These are phyloP conservation scores for Aspergillus sp. DNA, from an alignment of 2,329 filamentous ascomycete genomes.

Conservation along the genomic window DNA sequence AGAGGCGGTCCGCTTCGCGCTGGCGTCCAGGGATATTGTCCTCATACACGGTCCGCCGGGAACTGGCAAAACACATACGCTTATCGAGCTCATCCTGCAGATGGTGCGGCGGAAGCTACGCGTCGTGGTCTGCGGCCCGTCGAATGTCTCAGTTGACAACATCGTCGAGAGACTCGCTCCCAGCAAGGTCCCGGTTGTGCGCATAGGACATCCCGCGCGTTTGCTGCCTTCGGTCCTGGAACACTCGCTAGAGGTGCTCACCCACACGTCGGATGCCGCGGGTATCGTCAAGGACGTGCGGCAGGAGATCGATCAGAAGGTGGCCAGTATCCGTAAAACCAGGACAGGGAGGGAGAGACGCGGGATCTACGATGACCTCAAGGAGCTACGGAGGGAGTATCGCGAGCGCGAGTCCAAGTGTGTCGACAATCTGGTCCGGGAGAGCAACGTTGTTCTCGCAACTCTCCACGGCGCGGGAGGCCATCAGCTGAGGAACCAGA, in stretches of 20 bases:
- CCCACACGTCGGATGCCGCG: constrained; percentile 80
- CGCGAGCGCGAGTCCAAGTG: constrained; percentile 75
- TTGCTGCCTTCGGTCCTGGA: constrained; percentile 78
- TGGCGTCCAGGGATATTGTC: constrained; percentile 71
- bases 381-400: constrained; percentile 78
- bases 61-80: constrained; percentile 91
- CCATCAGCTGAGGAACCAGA: constrained; percentile 65
- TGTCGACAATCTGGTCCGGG: constrained; percentile 62
- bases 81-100: constrained; percentile 93
- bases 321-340: constrained; percentile 79
- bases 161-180: constrained; percentile 85
- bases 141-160: constrained; percentile 96
- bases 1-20: constrained; percentile 64
- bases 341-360: constrained; percentile 68
- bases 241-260: constrained; percentile 85
- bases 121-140: constrained; percentile 88
- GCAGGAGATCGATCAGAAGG: constrained; percentile 85
- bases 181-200: constrained; percentile 76
- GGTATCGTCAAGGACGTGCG: constrained; percentile 83
- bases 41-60: constrained; percentile 92
- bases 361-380: constrained; percentile 75
- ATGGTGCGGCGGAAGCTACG: constrained; percentile 63
- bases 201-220: constrained; percentile 85
- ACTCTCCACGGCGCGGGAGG: constrained; percentile 89
- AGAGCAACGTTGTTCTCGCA: constrained; percentile 79